phyloP scores from a whole-genome alignment of 139 green algal genomes.

The Spirogloea muscicola region DNA sequence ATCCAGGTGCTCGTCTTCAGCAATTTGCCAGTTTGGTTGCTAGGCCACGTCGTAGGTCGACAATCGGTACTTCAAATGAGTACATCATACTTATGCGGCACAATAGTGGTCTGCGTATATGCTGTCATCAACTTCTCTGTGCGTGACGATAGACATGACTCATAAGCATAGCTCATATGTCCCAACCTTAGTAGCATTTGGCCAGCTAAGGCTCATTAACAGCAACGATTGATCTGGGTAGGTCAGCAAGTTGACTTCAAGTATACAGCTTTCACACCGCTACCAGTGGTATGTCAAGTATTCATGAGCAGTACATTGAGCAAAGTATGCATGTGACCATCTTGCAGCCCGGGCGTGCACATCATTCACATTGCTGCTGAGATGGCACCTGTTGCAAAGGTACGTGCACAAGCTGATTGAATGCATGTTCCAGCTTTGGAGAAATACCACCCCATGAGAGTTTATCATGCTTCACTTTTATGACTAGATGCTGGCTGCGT shows the following conservation, averaged over 20 bases:
- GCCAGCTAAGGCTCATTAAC: background rate
- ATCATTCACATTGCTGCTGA: slow-evolving; percentile 90
- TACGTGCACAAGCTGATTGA: too few relatives aligned
- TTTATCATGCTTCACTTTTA: too few relatives aligned
- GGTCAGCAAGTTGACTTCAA: too few relatives aligned
- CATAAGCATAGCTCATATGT: background rate
- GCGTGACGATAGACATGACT: background rate
- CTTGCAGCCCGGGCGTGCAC: slow-evolving; percentile 57
- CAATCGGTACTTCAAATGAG: background rate
- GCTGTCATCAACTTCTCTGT: background rate
- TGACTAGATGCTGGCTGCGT: too few relatives aligned
- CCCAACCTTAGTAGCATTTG: background rate
- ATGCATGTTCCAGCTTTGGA: too few relatives aligned
- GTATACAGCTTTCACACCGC: background rate
- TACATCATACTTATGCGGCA: background rate
- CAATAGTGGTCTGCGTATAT: background rate
- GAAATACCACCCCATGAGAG: too few relatives aligned
- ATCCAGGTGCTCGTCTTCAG: background rate
- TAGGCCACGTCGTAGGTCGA: background rate
- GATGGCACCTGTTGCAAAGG: slow-evolving; percentile 92
- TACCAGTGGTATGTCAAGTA: background rate
- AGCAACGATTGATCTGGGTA: too few relatives aligned
- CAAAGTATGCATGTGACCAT: background rate
- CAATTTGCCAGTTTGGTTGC: too few relatives aligned
- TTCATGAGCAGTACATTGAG: background rate